Percentiles rank a stretch among this genome's conserved stretches.
Conservation (phyloP, 768 basidiomycete species). For the Candolleomyces aberdarensis region DNA sequence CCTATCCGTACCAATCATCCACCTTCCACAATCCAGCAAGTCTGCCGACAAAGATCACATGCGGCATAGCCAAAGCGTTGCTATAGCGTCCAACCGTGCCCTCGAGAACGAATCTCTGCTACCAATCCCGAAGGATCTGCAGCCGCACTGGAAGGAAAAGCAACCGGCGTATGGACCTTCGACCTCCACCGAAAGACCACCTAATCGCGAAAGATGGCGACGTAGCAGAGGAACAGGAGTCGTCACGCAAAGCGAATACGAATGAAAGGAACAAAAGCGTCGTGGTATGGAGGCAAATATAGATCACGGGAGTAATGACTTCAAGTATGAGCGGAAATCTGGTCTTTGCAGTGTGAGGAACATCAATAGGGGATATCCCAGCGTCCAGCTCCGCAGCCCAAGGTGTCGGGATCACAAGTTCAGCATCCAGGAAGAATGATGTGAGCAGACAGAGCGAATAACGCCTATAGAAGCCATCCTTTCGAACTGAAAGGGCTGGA, state of each 20-base stretch:
- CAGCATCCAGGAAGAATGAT: neutral
- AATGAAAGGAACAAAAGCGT: neutral
- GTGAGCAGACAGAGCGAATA: neutral
- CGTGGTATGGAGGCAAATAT: neutral
- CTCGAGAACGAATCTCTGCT: conserved; percentile 3
- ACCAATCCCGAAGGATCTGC: neutral
- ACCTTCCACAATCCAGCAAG: neutral
- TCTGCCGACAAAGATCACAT: neutral
- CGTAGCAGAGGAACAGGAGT: neutral
- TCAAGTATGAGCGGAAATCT: neutral
- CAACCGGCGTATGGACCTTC: neutral
- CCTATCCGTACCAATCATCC: neutral
- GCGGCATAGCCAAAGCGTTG: neutral
- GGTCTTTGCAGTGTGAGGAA: neutral
- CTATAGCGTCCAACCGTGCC: neutral
- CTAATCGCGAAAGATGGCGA: neutral
- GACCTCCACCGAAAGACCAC: neutral
- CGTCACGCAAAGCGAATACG: neutral
- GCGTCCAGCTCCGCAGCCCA: neutral
- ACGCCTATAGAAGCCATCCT: conserved; percentile 1
- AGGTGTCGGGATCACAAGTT: neutral
- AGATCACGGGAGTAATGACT: neutral
- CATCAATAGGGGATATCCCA: neutral
- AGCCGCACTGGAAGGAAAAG: neutral
- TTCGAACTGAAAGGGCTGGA: neutral